Evolutionary conservation across 2,329 filamentous ascomycete species (phyloP).

Genomic region (Neofusicoccum parvum): DNA sequence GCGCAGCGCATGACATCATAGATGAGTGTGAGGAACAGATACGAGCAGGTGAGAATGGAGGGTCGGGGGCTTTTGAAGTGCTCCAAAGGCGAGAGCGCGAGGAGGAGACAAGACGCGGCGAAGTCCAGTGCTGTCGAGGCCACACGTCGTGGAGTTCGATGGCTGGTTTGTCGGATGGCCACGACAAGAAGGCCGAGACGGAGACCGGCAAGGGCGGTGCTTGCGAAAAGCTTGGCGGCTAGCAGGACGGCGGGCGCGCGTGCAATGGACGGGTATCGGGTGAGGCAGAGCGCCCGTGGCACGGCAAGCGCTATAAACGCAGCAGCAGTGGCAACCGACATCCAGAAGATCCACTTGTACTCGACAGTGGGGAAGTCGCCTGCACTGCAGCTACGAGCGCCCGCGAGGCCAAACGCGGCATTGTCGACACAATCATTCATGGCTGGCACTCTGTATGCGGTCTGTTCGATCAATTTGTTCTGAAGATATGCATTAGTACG

Average conservation of each 20-base stretch:
- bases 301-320: not conserved
- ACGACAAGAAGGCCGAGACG: not conserved
- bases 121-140: not conserved
- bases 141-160: not conserved
- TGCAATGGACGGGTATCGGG: not conserved
- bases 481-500: too few species aligned
- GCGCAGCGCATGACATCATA: slow-evolving; percentile 31
- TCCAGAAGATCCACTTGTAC: not conserved
- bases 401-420: not conserved
- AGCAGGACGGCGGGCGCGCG: not conserved
- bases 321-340: not conserved
- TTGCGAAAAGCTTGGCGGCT: not conserved
- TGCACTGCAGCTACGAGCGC: not conserved
- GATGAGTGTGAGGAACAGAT: slow-evolving; percentile 28
- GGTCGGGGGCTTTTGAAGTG: not conserved
- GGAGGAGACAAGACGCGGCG: not conserved
- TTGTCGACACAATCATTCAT: not conserved
- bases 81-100: not conserved
- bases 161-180: not conserved
- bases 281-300: not conserved
- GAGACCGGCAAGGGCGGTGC: not conserved
- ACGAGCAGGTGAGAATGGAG: not conserved
- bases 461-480: too few species aligned
- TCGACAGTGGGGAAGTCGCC: not conserved
- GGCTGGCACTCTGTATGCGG: too few species aligned